Conservation (phyloP, 768 basidiomycete species). For the Rhodotorula diobovata region DNA sequence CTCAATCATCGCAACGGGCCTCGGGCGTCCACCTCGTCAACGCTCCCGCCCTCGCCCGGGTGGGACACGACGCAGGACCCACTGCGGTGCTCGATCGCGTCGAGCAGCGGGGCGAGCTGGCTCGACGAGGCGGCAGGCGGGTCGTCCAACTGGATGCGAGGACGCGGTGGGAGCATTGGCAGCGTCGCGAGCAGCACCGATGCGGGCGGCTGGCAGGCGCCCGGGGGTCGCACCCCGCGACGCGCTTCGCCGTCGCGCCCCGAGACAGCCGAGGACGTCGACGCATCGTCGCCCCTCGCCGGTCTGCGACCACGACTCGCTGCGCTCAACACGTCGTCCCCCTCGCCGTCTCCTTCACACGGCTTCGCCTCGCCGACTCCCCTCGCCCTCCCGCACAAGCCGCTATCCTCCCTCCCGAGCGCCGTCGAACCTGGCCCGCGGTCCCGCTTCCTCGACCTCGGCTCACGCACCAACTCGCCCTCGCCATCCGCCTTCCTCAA, state of each 20-base stretch:
- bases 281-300: background rate
- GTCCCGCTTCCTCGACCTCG: background rate
- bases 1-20: background rate
- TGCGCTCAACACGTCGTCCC: background rate
- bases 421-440: background rate
- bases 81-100: background rate
- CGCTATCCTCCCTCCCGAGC: background rate
- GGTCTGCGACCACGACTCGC: slow-evolving; percentile 5
- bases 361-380: background rate
- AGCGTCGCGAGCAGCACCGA: background rate
- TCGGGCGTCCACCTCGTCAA: background rate
- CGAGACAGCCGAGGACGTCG: background rate
- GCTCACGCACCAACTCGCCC: background rate
- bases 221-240: background rate
- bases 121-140: slow-evolving; percentile 4
- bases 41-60: background rate
- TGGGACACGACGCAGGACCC: background rate
- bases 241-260: background rate
- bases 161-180: slow-evolving; percentile 2
- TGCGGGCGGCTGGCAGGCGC: background rate
- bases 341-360: background rate
- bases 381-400: background rate
- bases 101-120: slow-evolving; percentile 12
- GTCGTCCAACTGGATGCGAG: background rate
- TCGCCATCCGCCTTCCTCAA: background rate